Evolutionary conservation across 345 rosid species (phyloP).

Genomic region (Rubroshorea leprosula): DNA sequence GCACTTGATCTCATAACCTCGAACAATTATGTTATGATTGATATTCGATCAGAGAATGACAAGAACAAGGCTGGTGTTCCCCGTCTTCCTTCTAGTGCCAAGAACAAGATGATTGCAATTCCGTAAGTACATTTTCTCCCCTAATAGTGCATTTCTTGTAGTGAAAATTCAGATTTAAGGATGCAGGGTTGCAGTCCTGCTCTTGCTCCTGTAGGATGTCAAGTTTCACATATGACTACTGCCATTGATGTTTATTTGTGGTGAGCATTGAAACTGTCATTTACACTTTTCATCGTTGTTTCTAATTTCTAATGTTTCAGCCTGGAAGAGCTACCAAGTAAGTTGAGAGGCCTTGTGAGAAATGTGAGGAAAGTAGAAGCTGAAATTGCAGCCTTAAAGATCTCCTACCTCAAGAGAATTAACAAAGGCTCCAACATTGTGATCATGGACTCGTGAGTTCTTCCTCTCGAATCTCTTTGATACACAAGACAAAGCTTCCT

Average conservation of each 20-base stretch:
- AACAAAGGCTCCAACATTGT: slow-evolving; percentile 81
- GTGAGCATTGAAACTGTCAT: no score
- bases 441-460: slow-evolving; percentile 81
- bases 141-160: neutral
- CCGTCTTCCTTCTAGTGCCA: slow-evolving; percentile 85
- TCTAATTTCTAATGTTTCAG: slow-evolving; percentile 30
- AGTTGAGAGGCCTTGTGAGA: slow-evolving; percentile 65
- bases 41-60: slow-evolving; percentile 90
- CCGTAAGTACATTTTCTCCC: slow-evolving; percentile 53
- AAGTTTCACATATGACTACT: no score
- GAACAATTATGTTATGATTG: slow-evolving; percentile 58
- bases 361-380: slow-evolving; percentile 76
- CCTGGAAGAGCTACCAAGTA: slow-evolving; percentile 77
- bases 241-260: no score
- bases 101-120: slow-evolving; percentile 64
- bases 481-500: neutral
- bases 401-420: slow-evolving; percentile 76
- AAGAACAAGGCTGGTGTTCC: slow-evolving; percentile 83
- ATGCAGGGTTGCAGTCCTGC: neutral
- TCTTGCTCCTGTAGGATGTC: no score
- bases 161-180: neutral
- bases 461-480: slow-evolving; percentile 1
- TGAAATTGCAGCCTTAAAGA: slow-evolving; percentile 82
- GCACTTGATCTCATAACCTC: slow-evolving; percentile 62
- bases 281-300: no score